Percentiles rank a stretch among this genome's conserved stretches.
Conservation (phyloP, 73 alveolate species). For the Stentor coeruleus region DNA sequence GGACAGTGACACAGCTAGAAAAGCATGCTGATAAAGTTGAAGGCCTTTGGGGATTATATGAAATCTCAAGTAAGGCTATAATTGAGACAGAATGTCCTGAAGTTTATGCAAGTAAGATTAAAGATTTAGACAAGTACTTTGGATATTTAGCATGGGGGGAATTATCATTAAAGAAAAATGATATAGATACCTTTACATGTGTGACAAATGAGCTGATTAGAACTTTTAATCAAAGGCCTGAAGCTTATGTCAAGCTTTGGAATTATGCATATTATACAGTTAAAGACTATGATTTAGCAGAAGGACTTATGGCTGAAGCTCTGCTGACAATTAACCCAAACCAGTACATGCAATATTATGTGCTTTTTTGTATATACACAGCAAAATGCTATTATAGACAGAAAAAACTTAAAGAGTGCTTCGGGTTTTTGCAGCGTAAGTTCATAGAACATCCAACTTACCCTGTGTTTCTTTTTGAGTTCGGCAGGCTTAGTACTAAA, state of each 20-base stretch:
- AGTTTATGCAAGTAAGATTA: not conserved
- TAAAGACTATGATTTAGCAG: constrained; percentile 3
- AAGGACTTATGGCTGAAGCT: constrained; percentile 5
- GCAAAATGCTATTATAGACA: not conserved
- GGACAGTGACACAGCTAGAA: not conserved
- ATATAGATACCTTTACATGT: not conserved
- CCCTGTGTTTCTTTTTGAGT: constrained; percentile 5
- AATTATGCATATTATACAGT: not conserved
- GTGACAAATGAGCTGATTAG: not conserved
- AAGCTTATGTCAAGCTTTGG: not conserved
- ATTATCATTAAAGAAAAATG: not conserved
- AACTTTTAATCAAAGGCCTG: not conserved
- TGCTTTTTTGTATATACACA: not conserved
- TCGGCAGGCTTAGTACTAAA: constrained; percentile 5
- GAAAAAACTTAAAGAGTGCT: not conserved
- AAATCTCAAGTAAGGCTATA: not conserved
- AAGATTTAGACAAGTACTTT: not conserved
- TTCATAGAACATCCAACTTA: constrained; percentile 13
- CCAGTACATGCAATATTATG: not conserved
- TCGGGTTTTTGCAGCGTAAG: not conserved
- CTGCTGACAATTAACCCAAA: not conserved
- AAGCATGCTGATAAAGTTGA: not conserved
- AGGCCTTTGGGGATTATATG: not conserved
- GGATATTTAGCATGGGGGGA: constrained; percentile 19
- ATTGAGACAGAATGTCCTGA: not conserved